phyloP scores from a whole-genome alignment of 768 basidiomycete species.

The Cystobasidium tubakii region DNA sequence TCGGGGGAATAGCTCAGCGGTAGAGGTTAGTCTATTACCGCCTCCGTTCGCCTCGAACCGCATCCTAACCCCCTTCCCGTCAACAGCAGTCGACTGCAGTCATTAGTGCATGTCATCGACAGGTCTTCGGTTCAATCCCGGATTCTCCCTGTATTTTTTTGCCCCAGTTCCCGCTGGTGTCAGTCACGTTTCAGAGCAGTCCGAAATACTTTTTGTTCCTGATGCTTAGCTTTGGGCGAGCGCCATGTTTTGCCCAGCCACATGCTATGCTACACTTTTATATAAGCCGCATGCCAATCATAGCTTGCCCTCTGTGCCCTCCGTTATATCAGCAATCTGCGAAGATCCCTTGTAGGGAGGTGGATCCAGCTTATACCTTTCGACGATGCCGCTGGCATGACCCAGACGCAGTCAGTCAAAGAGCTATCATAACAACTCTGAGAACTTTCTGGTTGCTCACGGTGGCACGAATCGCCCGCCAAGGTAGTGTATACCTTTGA shows the following conservation, averaged over 20 bases:
- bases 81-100: conserved; percentile 14
- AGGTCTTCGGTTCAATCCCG: conserved; percentile 24
- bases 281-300: not conserved
- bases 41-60: not conserved
- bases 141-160: conserved; percentile 9
- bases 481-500: conserved; percentile 78
- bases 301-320: not conserved
- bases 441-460: conserved; percentile 53
- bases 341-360: conserved; percentile 70
- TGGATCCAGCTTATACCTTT: conserved; percentile 70
- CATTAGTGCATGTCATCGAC: conserved; percentile 7
- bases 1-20: conserved; percentile 24
- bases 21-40: not conserved
- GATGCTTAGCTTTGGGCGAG: no score
- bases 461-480: conserved; percentile 88
- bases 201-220: no score
- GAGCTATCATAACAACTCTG: not conserved
- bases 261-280: not conserved
- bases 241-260: no score
- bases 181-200: no score
- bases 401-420: no score
- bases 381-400: conserved; percentile 66
- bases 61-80: not conserved
- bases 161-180: not conserved
- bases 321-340: conserved; percentile 76